Base-by-base conservation (phyloP, 768 basidiomycete genomes). In the Psilocybe azurescens region DNA sequence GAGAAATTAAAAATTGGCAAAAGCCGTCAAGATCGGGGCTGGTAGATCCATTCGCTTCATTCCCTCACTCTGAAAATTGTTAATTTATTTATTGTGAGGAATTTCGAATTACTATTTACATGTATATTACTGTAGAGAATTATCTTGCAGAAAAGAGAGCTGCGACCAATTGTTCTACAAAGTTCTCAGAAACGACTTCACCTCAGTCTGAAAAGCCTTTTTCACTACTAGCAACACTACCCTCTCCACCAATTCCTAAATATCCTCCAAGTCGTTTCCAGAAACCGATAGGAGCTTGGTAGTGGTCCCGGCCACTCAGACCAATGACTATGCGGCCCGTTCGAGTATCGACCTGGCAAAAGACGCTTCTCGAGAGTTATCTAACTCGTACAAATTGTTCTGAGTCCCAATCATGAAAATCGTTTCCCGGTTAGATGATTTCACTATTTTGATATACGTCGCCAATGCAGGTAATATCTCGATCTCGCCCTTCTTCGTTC, bases 281-380 rank as follows among this genome's bases (percentile, higher is more conserved):
- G 50, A 83, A 74, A 5, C 80, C 77, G 49, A 66, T 62, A 47
- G 71, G 69, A 32, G 70, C 66, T 24, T 70, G 63, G 39, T 74
- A 75, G 16, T 61, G 75, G 63, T 85, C 83, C 58, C 70, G 67
- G 11, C 78, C 80, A 53, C 74, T 75, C 53, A 84, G 60, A 29
- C 83, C 82, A 7, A 85, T 69, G n/a, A 78, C 65, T 36, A 84
- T 63, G 51, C 73, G 75, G 11, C 82, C 83, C 44, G 63, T 69
- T 18, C 72, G 72, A 16, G 80, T 71, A 29, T 55, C 68, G 29
- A 82, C 63, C 51, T 78, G 73, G 65, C 82, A 81, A 53, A 79
- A 55, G 83, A 77, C 36, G 75, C 66, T 48, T 72, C 74, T 1
- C 60, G 67, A 29, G 66, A 60, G 52, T 62, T 54, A 58, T 61